A percentile compares a stretch with the other conserved stretches of the same genome.
Evolutionary conservation across 495 filamentous ascomycete genomes (phyloP).

Genomic region (Bacidia rubella): DNA sequence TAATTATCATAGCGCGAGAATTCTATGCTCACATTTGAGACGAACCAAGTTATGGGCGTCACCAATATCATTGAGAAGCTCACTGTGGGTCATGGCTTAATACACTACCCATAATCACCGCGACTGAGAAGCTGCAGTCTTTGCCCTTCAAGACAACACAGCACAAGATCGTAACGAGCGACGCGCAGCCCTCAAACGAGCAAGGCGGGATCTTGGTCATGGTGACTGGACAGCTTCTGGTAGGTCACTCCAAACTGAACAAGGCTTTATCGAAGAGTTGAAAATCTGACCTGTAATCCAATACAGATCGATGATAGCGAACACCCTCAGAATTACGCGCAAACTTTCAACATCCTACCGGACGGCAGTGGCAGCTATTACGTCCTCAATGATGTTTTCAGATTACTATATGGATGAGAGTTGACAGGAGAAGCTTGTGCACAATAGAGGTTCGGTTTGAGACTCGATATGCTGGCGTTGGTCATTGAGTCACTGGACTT

Average conservation of each 20-base stretch:
- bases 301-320: conserved; percentile 67
- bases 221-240: conserved; percentile 71
- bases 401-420: conserved; percentile 46
- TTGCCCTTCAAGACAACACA: conserved; percentile 69
- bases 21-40: conserved; percentile 94
- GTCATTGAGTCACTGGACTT: background rate
- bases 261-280: background rate
- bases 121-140: conserved; percentile 28
- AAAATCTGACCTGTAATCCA: background rate
- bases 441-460: background rate
- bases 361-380: conserved; percentile 59
- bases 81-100: conserved; percentile 34
- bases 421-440: background rate
- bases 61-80: conserved; percentile 63
- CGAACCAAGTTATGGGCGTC: conserved; percentile 40
- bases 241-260: conserved; percentile 30
- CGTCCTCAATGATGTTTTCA: conserved; percentile 88
- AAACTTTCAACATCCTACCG: conserved; percentile 68
- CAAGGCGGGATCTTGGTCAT: conserved; percentile 60
- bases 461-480: background rate
- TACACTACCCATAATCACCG: background rate
- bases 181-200: conserved; percentile 40
- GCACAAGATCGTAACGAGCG: conserved; percentile 54
- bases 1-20: conserved; percentile 46
- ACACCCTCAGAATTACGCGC: conserved; percentile 70